Base-by-base conservation (phyloP, 2,329 filamentous ascomycete genomes). In the Sporothrix globosa region DNA sequence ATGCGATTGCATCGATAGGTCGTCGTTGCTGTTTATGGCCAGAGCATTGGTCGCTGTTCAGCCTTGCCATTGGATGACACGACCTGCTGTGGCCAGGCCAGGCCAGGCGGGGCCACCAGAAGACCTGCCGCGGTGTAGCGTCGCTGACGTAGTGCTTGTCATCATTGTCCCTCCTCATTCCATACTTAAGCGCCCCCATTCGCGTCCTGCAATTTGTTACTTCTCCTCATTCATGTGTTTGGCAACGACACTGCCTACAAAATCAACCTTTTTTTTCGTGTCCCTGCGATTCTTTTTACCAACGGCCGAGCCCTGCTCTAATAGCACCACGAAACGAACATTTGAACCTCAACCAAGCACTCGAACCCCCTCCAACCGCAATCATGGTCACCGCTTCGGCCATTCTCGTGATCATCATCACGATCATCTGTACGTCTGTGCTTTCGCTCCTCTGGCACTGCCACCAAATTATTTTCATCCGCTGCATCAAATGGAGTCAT, bases 301-400 rank as follows among this genome's bases (percentile, higher is more conserved):
- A 9, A 2, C 52, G 24, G 17, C 58, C 6, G 30, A 6, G 3
- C 7, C n/a, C 11, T 27, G 58, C 58, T 50, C 21, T 17, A 24
- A 46, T 39, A 44, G 39, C 39, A 63, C 4, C 58, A 17, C 58
- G 21, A 46, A 61, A 17, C 58, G 13, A 63, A 53, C 21, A 65
- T 19, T 21, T 19, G 13, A 53, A 60, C 44, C 56, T 68, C n/a
- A 48, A 56, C 44, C 17, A 48, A 56, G 44, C 48, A 61, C 44
- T 9, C 14, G 14, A 9, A 17, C n/a, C 48, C 13, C 24, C 39
- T 7, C 4, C 44, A 54, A 17, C 30, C 9, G 4, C 58, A 68
- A 82, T 75, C 67, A 87, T 87, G 85, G 82, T 83, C 74, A 83
- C 78, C 72, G 79, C 77, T 48, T 84, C 84, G 19, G 82, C 83